Evolutionary conservation across 192 early-diverging fungal genomes (phyloP), one percentile per base, ranked within the genome.

Genomic region (Funneliformis mosseae): DNA sequence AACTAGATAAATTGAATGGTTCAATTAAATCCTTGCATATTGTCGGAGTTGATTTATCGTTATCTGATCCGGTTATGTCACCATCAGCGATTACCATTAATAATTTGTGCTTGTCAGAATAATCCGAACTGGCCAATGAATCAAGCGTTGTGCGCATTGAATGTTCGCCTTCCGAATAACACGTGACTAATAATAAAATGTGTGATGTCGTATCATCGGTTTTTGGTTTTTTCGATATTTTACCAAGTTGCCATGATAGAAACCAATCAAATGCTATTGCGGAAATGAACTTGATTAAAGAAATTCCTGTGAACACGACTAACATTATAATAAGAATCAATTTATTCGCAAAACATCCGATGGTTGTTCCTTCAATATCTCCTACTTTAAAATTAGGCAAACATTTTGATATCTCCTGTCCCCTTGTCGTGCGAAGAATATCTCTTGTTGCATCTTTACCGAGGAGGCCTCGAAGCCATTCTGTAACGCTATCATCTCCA

Each of bases 51-150:
- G 90, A 88, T 75, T 85, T 82, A 70, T 87, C 88, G 78, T 97
- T 90, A 64, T 92, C 92, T 50, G 88, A 89, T 39, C 97, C 97
- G 67, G 88, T 95, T 82, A 98, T 94, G 38, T 96, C 90, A 77
- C 97, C 97, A 82, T 98, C 97, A 8, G 95, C 93, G 81, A 98
- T 91, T 28, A 96, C 91, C 77, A 98, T 90, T 74, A 95, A 77
- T 55, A 93, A 85, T 86, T 97, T 97, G 81, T 95, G 94, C 38
- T 92, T 91, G 48, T 92, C 90, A 45, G 95, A 94, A 84, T 96
- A 98, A 69, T 92, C 90, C 1, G 94, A 91, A 42, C 85, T 76
- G 9, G 95, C 95, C 63, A 98, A 87, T 80, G 94, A 96, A 86
- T 96, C 93, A 83, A 97, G 86, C 1, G 97, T 97, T 21, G 88